Evolutionary conservation across 371 early-diverging fungal genomes (phyloP), one percentile per base, ranked within the genome.

Genomic region (Homolaphlyctis polyrhiza): DNA sequence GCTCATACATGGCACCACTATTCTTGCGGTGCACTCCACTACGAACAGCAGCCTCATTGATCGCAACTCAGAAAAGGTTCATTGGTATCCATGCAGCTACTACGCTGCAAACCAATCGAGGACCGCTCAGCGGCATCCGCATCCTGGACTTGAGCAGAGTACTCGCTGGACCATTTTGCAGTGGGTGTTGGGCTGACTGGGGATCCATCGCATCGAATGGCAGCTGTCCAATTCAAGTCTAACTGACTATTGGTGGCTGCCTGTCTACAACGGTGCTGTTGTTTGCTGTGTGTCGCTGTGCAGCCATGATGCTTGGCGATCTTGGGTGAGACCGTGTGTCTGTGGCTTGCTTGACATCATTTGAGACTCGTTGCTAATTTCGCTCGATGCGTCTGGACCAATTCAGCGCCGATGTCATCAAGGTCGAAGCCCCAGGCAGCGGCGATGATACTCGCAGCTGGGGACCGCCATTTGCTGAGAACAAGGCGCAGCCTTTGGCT

Each of bases 251-350:
- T 27, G 23, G 49, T 14, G 49, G 18, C 23, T 27, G 49, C 49
- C 49, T 5, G 16, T 48, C 5, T 48, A 27, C 49, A 18, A 4
- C 8, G 23, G 27, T 48, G 23, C 49, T 5, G 49, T 21, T 48
- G 16, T 8, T 27, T 4, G 8, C 21, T 4, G 16, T 4, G 3
- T 48, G 16, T 21, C 23, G 16, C 5, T 18, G 23, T 6, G 86
- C 90, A 90, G 93, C 79, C 86, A 91, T 91, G 91, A 79, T 93
- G 57, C 66, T 94, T 25, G 94, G 93, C 13, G 95, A 94, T 65
- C 75, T 92, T 30, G 94, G 93, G 88, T 88, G 80, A 73, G 69
- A 30, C 43, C 14, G n/a, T n/a, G n/a, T n/a, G n/a, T n/a, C n/a
- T n/a, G n/a, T n/a, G n/a, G n/a, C n/a, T n/a, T n/a, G n/a, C n/a